These are phyloP conservation scores for Malus hybrid DNA, from an alignment of 331 rosid genomes.

Conservation along the genomic window DNA sequence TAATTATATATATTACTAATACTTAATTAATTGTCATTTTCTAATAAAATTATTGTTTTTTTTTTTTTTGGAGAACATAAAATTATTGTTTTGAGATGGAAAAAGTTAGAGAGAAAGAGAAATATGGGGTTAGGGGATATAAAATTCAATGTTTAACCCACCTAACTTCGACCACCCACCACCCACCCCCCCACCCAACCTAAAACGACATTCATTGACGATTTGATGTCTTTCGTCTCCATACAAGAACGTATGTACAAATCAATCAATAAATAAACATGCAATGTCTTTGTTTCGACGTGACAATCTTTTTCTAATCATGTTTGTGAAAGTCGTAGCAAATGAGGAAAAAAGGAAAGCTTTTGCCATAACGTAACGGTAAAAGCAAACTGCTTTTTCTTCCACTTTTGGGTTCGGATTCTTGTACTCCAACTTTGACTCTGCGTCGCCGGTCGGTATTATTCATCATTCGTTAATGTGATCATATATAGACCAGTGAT, in stretches of 20 bases:
- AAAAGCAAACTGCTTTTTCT: neutral
- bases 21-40: neutral
- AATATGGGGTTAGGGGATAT: neutral
- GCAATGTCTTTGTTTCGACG: too few relatives aligned
- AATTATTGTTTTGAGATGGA: neutral
- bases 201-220: constrained; percentile 11
- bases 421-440: neutral
- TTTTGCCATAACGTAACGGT: neutral
- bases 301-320: too few relatives aligned
- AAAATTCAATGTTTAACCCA: constrained; percentile 4
- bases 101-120: neutral
- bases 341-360: neutral
- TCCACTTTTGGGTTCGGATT: neutral
- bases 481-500: neutral
- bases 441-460: neutral
- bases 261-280: too few relatives aligned
- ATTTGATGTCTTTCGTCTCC: neutral
- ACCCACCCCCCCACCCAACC: constrained; percentile 15
- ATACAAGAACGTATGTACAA: too few relatives aligned
- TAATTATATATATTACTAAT: neutral
- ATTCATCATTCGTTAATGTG: neutral
- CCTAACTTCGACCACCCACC: constrained; percentile 1
- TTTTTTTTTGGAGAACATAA: too few relatives aligned
- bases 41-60: neutral
- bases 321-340: too few relatives aligned